These are phyloP conservation scores for Pichia scutulata DNA, from an alignment of 805 yeast genomes.

Conservation along the genomic window DNA sequence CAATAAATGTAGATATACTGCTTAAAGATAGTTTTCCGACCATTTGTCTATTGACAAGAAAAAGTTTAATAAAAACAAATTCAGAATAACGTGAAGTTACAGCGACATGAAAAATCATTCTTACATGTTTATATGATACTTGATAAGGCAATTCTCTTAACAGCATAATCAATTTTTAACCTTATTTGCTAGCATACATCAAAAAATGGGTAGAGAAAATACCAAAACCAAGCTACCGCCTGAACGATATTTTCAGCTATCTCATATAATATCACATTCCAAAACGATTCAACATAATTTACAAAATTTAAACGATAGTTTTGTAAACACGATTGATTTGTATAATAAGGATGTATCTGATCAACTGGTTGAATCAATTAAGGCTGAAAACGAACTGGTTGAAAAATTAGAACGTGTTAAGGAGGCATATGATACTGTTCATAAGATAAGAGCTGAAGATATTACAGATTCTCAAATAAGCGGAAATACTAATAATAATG, in stretches of 20 bases:
- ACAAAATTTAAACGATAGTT: slow-evolving; percentile 18
- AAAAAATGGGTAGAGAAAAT: neutral
- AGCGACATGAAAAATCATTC: neutral
- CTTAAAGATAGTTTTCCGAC: neutral
- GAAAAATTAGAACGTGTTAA: slow-evolving; percentile 14
- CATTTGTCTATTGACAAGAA: too few relatives aligned
- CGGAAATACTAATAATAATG: neutral
- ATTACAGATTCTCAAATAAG: neutral
- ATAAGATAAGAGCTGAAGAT: slow-evolving; percentile 4
- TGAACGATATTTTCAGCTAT: slow-evolving; percentile 2
- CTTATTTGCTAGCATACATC: too few relatives aligned
- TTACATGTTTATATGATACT: neutral
- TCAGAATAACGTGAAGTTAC: too few relatives aligned
- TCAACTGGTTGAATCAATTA: slow-evolving; percentile 19
- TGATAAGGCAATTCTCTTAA: neutral
- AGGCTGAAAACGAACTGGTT: slow-evolving; percentile 21
- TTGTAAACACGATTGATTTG: slow-evolving; percentile 14
- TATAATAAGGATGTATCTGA: slow-evolving; percentile 25
- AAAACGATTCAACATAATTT: neutral
- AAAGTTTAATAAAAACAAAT: too few relatives aligned
- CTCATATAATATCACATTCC: slow-evolving; percentile 6
- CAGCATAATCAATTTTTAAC: too few relatives aligned
- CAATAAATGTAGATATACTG: neutral
- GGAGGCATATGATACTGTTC: slow-evolving; percentile 7
- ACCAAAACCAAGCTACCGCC: slow-evolving; percentile 4